phyloP scores from a whole-genome alignment of 176 grass and related monocot genomes.

The Juncus effusus region DNA sequence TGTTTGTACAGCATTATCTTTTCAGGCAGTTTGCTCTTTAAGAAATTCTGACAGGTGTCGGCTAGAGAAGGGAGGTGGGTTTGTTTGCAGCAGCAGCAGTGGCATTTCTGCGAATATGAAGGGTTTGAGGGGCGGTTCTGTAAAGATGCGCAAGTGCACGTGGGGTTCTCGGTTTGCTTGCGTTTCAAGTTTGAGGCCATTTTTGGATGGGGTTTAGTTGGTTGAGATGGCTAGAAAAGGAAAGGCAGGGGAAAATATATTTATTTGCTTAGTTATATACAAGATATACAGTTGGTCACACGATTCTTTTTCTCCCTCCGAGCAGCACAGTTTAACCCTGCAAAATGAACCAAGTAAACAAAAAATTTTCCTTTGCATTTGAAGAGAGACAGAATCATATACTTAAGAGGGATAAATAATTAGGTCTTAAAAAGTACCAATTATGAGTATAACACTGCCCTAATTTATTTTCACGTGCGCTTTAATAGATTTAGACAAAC shows the following conservation, averaged over 20 bases:
- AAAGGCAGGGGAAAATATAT: constrained; percentile 23
- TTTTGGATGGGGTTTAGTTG: constrained; percentile 27
- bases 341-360: constrained; percentile 41
- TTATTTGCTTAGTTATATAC: constrained; percentile 39
- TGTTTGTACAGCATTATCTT: constrained; percentile 58
- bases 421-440: neutral
- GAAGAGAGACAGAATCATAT: constrained; percentile 5
- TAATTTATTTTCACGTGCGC: neutral
- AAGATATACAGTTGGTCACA: constrained; percentile 41
- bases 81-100: constrained; percentile 43
- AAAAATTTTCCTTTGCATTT: constrained; percentile 16
- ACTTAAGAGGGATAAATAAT: neutral
- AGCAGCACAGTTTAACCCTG: constrained; percentile 39
- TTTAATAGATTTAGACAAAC: neutral
- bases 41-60: constrained; percentile 60
- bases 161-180: constrained; percentile 49
- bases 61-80: constrained; percentile 49
- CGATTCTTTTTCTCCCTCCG: constrained; percentile 16
- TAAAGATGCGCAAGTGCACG: constrained; percentile 28
- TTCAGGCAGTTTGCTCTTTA: constrained; percentile 51
- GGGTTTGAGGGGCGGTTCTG: constrained; percentile 35
- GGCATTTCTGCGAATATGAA: constrained; percentile 30
- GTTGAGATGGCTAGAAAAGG: constrained; percentile 25
- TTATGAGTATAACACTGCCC: neutral
- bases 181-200: constrained; percentile 62